Evolutionary conservation across 1,284 basidiomycete species (phyloP), one percentile per base, ranked within the genome.

Genomic region (Stereum hirsutum): DNA sequence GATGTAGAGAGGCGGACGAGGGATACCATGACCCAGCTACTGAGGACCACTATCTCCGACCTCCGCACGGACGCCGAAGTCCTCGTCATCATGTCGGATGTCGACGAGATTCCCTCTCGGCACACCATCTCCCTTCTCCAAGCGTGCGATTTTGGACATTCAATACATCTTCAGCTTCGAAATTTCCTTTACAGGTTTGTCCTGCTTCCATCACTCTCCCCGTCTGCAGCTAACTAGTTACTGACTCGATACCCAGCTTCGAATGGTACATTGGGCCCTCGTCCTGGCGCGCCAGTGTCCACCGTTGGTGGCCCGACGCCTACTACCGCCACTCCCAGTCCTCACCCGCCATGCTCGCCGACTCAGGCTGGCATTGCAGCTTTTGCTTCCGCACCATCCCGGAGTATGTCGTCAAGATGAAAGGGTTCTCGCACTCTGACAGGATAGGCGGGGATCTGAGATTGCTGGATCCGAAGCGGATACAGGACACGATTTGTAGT

Each of bases 81-180:
- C 11, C 62, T 85, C 25, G 70, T 86, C 25, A 56, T 85, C 46
- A 77, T 81, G 68, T 74, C 76, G 6, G 82, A 88, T 55, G 63
- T 84, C 12, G 83, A 86, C 58, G 82, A 86, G 59, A 70, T 86
- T 41, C 75, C 81, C 4, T 69, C 74, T 0, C 56, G 62, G 14
- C 68, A 74, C 46, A 78, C 82, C 12, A 57, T 83, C 7, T 52
- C 62, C 17, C 68, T 87, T 1, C 64, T 86, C 33, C 68, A 70
- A 46, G 55, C 63, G n/a, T 87, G 82, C 57, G 67, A 73, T 37
- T 76, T 74, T 49, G 12, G 12, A 12, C 12, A 31, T 31, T 15
- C 28, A 11, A 31, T 31, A 12, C 28, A 31, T 4, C 5, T 31
- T 11, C 28, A 31, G 5, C 12, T 31, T 11, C 28, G 28, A 5